A percentile compares a stretch with the other conserved stretches of the same genome.
Evolutionary conservation across 2,329 filamentous ascomycete species (phyloP).

Genomic region (Ophiostoma tasmaniense): DNA sequence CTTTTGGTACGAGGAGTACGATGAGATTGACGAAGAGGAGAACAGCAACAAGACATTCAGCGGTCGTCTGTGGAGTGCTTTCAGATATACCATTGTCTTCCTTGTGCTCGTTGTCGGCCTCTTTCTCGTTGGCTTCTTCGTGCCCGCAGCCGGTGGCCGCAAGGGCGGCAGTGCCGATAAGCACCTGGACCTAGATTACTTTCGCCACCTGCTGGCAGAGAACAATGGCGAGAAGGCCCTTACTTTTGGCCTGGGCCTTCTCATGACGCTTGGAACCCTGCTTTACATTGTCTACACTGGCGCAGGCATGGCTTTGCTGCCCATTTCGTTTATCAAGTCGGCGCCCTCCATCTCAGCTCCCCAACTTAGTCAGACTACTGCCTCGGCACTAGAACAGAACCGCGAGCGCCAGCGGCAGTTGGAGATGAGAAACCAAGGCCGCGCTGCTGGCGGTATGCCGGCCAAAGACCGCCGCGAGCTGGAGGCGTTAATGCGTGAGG

Average conservation of each 20-base stretch:
- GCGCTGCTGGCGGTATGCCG: slow-evolving; percentile 45
- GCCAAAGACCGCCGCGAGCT: slow-evolving; percentile 83
- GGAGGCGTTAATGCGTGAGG: slow-evolving; percentile 78
- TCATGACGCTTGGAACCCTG: slow-evolving; percentile 77
- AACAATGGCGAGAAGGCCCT: slow-evolving; percentile 90
- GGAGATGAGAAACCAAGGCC: slow-evolving; percentile 73
- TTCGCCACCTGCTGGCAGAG: slow-evolving; percentile 72
- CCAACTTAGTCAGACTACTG: slow-evolving; percentile 65
- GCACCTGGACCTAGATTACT: slow-evolving; percentile 80
- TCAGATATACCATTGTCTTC: slow-evolving; percentile 87
- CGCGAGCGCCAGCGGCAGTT: slow-evolving; percentile 87
- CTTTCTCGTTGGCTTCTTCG: slow-evolving; percentile 89
- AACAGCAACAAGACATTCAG: slow-evolving; percentile 54
- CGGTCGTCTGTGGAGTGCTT: slow-evolving; percentile 68
- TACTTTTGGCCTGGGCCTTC: slow-evolving; percentile 79
- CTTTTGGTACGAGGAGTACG: slow-evolving; percentile 97
- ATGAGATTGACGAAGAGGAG: slow-evolving; percentile 76
- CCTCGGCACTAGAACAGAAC: slow-evolving; percentile 75
- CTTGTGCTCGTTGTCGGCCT: slow-evolving; percentile 69
- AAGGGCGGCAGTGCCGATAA: not conserved
- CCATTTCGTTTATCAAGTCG: slow-evolving; percentile 84
- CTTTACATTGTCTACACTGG: slow-evolving; percentile 86
- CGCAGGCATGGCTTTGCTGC: slow-evolving; percentile 77
- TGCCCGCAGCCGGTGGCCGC: slow-evolving; percentile 65
- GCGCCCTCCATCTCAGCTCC: slow-evolving; percentile 79